Evolutionary conservation across 345 rosid species (phyloP), one percentile per base, ranked within the genome.

Genomic region (Hibiscus syriacus): DNA sequence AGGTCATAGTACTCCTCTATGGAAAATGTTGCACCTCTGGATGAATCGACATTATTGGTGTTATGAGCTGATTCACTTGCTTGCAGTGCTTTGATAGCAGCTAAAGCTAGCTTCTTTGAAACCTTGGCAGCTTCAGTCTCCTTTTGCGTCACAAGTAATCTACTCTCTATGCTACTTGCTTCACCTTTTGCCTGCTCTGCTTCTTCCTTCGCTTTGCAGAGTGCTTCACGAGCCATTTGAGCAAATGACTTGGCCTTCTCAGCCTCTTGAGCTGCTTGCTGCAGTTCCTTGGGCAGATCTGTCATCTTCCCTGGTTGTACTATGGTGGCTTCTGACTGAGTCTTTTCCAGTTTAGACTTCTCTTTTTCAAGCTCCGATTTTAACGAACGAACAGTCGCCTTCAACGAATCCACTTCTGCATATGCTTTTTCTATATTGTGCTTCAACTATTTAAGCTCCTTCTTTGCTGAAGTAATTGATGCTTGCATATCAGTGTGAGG

Each of bases 121-220:
- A 96, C 92, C 75, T 71, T 87, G 45, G 94, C 85, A 69, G 96
- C 90, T 72, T 86, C 94, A n/a, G 82, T 90, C 76, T 90, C 97
- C 79, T 89, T 90, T 61, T 74, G 86, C 66, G 90, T 85, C 3
- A 90, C 94, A 26, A 79, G 69, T 63, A 93, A 78, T 72, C 87
- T 87, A 74, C 89, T 86, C 75, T 89, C 83, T 74, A 85, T 73
- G 19, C 87, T 82, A 68, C 81, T 80, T 50, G 83, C 92, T 66
- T 81, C 86, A 59, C 90, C 92, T 78, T 85, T 90, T 57, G 96
- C 96, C 68, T 85, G 85, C 76, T 90, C 97, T 0, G 83, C 90
- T 68, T 87, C 97, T 78, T 90, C 96, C 81, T 74, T 83, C 52
- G 89, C 82, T 79, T 83, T 89, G 48, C 72, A 70, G 56, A 89